Base-by-base conservation (phyloP, 306 rosid genomes). In the Abrus pulchellus region DNA sequence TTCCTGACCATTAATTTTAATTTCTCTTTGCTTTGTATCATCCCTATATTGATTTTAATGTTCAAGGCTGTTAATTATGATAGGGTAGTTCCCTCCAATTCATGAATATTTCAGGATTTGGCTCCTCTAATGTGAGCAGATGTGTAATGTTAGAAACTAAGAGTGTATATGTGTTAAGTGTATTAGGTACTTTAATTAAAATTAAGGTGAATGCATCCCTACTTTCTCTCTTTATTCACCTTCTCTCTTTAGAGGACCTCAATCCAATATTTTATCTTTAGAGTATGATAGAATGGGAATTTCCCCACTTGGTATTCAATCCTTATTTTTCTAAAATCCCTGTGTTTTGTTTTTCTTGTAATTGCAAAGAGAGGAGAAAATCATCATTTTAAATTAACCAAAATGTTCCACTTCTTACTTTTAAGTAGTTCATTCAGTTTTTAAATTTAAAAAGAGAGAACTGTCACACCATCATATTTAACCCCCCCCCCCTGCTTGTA, bases 1-100 rank as follows among this genome's bases (percentile, higher is more conserved):
- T 72, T 85, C 68, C 59, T 48, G 89, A 50, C 79, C 69, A 74
- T 59, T 36, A 36, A 32, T 79, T 79, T 20, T 83, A 33, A 45
- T 73, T 57, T 28, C 20, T 27, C 47, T 64, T 9, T 54, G 75
- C 69, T 56, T 60, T 65, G 27, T 72, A 59, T 9, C 66, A 66
- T 40, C 43, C 56, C 64, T 68, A 53, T 13, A 62, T 70, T 50
- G 62, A 53, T 61, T 27, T 72, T 36, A 72, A 7, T 76, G 74
- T 72, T 78, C 33, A 75, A 12, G 36, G 33, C 48, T 79, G 82
- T 83, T 68, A 72, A 60, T 64, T 50, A 75, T 62, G 59, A 63
- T 64, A 7, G 49, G 61, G 69, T 57, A 34, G 53, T 36, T 41
- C 53, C 81, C 38, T 49, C 64, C 71, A 69, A 69, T 74, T 59